A percentile compares a stretch with the other conserved stretches of the same genome.
These are phyloP conservation scores for Podila minutissima DNA, from an alignment of 192 early-diverging fungal species.

Conservation along the genomic window DNA sequence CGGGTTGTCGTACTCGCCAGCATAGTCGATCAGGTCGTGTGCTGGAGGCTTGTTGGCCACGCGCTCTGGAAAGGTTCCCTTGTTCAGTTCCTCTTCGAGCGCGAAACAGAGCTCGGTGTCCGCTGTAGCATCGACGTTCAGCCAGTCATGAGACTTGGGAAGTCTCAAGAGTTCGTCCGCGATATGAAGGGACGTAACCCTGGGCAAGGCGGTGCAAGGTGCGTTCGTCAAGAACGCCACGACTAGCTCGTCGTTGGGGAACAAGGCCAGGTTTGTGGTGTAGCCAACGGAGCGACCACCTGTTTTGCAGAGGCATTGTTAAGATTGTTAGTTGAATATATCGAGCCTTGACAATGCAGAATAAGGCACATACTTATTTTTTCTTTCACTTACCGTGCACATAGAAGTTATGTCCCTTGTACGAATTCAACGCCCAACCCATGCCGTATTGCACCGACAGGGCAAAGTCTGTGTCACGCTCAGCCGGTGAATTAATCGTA, in stretches of 20 bases:
- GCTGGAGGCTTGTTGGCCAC: constrained; percentile 1
- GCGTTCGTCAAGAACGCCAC: constrained; percentile 2
- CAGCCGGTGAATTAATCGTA: background rate
- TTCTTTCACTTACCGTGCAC: background rate
- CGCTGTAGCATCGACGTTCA: background rate
- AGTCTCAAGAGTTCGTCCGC: background rate
- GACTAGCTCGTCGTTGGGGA: constrained; percentile 1
- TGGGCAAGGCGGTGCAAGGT: background rate
- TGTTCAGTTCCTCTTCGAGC: background rate
- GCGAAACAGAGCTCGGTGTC: background rate
- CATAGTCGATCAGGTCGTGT: background rate
- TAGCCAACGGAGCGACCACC: constrained; percentile 1
- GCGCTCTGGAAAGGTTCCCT: background rate
- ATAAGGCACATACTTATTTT: no score
- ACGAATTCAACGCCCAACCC: constrained; percentile 17
- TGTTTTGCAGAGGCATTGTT: background rate
- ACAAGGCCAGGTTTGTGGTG: background rate
- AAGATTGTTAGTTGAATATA: no score
- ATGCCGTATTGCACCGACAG: constrained; percentile 7
- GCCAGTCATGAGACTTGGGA: constrained; percentile 1
- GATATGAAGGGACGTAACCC: background rate
- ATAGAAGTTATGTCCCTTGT: constrained; percentile 5
- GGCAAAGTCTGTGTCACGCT: background rate
- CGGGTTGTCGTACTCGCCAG: constrained; percentile 5
- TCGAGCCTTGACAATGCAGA: no score